Conservation (phyloP, 352 stramenopile genomes). For the Phytophthora cactorum region DNA sequence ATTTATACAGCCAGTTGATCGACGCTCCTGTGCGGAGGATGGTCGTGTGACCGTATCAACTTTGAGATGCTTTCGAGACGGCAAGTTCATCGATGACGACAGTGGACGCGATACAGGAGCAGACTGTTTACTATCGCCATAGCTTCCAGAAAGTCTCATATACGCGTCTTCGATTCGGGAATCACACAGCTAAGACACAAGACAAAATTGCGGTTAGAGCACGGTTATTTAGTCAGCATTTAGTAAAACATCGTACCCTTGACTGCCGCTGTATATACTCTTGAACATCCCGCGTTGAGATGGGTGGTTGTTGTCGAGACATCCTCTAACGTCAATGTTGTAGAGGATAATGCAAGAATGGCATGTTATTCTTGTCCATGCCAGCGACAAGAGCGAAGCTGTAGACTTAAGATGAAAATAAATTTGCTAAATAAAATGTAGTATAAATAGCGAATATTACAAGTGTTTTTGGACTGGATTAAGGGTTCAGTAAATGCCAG, state of each 20-base stretch:
- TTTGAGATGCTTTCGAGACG: slow-evolving; percentile 1
- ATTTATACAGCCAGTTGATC: background rate
- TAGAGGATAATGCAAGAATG: background rate
- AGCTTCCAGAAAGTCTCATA: slow-evolving; percentile 18
- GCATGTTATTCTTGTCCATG: too few species aligned
- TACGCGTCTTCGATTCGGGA: slow-evolving; percentile 29
- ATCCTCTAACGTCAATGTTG: background rate
- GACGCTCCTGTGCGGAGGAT: slow-evolving; percentile 23
- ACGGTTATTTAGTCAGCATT: background rate
- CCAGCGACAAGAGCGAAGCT: too few species aligned
- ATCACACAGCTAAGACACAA: slow-evolving; percentile 23
- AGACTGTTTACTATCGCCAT: background rate
- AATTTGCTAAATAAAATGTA: too few species aligned
- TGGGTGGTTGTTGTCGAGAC: background rate
- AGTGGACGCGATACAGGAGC: background rate
- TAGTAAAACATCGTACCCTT: slow-evolving; percentile 3
- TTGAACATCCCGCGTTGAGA: slow-evolving; percentile 25
- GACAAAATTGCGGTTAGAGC: background rate
- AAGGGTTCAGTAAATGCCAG: too few species aligned
- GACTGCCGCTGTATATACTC: slow-evolving; percentile 21
- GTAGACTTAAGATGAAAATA: too few species aligned
- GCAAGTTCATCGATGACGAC: slow-evolving; percentile 11
- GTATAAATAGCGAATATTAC: too few species aligned
- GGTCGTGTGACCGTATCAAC: slow-evolving; percentile 13
- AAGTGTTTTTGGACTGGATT: too few species aligned